Evolutionary conservation across 805 yeast genomes (phyloP).

Genomic region (Cyberlindnera xylosilytica): DNA sequence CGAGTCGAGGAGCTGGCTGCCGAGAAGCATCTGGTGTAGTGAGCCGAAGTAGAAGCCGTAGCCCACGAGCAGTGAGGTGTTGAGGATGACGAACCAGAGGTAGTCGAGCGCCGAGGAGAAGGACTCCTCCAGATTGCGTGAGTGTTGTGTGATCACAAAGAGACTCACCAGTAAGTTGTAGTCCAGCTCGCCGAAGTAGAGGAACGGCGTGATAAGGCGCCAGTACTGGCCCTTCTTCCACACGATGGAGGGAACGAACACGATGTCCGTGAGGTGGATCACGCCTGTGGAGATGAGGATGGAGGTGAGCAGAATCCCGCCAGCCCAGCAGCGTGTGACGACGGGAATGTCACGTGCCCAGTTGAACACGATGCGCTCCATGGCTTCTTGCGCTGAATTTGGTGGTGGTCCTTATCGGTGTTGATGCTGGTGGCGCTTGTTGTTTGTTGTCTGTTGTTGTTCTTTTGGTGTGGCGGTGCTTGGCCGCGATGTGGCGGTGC

Average conservation of each 20-base stretch:
- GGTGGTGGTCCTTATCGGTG: too few species aligned
- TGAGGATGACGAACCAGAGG: constrained; percentile 20
- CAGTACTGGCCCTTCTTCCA: constrained; percentile 18
- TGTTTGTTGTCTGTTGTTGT: too few species aligned
- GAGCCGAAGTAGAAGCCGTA: constrained; percentile 9
- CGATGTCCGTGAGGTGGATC: constrained; percentile 9
- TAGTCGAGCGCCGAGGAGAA: constrained; percentile 11
- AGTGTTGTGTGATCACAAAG: constrained; percentile 9
- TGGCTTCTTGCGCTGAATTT: constrained; percentile 1
- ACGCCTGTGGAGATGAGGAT: constrained; percentile 12
- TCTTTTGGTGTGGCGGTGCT: too few species aligned
- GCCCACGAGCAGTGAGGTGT: constrained; percentile 9
- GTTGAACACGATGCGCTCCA: constrained; percentile 24
- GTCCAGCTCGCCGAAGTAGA: constrained; percentile 19
- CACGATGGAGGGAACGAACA: constrained; percentile 12
- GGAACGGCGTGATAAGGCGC: constrained; percentile 21
- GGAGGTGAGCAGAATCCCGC: constrained; percentile 11
- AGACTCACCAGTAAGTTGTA: constrained; percentile 10
- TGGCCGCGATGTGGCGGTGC: too few species aligned
- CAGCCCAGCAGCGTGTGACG: constrained; percentile 22
- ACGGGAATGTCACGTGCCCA: constrained; percentile 18
- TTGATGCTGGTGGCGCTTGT: too few species aligned
- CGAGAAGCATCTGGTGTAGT: constrained; percentile 1
- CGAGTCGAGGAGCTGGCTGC: constrained; percentile 11
- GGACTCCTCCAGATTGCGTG: constrained; percentile 16